Evolutionary conservation across 768 basidiomycete species (phyloP).

Genomic region (Neoboletus magnificus): DNA sequence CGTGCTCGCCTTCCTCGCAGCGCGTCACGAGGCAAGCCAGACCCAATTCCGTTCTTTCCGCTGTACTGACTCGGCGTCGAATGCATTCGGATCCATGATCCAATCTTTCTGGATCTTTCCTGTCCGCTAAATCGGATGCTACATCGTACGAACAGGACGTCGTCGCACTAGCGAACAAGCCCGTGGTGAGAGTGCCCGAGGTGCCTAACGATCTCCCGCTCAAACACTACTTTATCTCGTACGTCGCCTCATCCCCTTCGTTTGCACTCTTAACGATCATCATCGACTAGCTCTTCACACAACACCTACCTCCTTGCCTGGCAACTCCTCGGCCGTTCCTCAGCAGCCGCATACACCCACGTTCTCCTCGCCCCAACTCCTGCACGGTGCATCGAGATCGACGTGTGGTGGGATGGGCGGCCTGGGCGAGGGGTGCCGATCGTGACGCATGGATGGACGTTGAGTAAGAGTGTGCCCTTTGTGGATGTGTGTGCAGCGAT

Average conservation of each 20-base stretch:
- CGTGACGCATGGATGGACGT: slow-evolving; percentile 61
- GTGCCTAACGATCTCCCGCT: slow-evolving; percentile 47
- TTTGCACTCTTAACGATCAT: neutral
- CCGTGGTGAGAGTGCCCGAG: slow-evolving; percentile 30
- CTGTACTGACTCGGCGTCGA: neutral
- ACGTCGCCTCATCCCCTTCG: slow-evolving; percentile 14
- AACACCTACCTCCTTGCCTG: slow-evolving; percentile 63
- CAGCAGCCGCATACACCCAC: slow-evolving; percentile 51
- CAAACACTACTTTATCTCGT: slow-evolving; percentile 56
- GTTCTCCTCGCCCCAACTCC: slow-evolving; percentile 42
- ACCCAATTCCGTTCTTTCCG: neutral
- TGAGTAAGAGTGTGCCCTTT: slow-evolving; percentile 51
- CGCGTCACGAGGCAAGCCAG: slow-evolving; percentile 30
- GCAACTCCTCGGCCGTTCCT: slow-evolving; percentile 54
- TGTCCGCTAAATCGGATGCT: neutral
- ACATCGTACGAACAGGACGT: slow-evolving; percentile 19
- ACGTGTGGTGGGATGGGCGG: slow-evolving; percentile 53
- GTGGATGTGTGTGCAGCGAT: slow-evolving; percentile 46
- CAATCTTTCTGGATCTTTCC: neutral
- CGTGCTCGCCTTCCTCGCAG: slow-evolving; percentile 35
- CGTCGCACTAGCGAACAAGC: slow-evolving; percentile 32
- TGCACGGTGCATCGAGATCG: slow-evolving; percentile 63
- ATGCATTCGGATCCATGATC: neutral
- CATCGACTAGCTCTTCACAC: slow-evolving; percentile 46
- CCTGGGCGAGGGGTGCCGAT: slow-evolving; percentile 43